These are phyloP conservation scores for Mycosphaerella arachidis DNA, from an alignment of 2,329 filamentous ascomycete genomes.

Conservation along the genomic window DNA sequence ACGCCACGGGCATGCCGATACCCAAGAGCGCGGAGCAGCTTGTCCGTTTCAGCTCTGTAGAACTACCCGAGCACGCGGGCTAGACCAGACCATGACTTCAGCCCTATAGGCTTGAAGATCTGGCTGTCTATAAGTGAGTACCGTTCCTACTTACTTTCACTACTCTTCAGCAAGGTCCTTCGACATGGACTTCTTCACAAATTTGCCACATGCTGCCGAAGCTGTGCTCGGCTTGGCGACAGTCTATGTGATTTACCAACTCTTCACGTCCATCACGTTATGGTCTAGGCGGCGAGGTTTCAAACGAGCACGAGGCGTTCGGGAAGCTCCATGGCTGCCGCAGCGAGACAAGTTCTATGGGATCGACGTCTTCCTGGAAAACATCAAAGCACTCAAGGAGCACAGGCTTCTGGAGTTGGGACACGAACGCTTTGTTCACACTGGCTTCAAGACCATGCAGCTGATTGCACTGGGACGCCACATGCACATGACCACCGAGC, in stretches of 20 bases:
- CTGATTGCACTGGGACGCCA: constrained; percentile 29
- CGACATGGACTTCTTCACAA: constrained; percentile 13
- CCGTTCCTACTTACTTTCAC: background rate
- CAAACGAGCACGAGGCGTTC: constrained; percentile 45
- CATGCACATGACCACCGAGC: constrained; percentile 42
- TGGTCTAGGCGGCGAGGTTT: constrained; percentile 36
- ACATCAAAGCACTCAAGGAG: constrained; percentile 36
- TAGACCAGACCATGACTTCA: background rate
- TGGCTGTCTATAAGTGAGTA: background rate
- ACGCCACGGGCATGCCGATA: background rate
- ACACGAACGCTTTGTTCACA: constrained; percentile 31
- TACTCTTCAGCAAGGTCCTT: background rate
- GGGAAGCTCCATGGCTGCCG: constrained; percentile 43
- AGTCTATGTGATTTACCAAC: constrained; percentile 33
- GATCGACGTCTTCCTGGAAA: constrained; percentile 44
- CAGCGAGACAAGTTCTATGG: constrained; percentile 54
- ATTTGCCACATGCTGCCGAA: constrained; percentile 13
- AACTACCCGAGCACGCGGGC: background rate
- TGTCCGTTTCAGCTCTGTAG: background rate
- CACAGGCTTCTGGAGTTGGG: constrained; percentile 36
- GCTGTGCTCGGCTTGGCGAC: constrained; percentile 30
- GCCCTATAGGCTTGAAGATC: background rate
- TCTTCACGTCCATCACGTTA: constrained; percentile 33
- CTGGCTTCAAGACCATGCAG: constrained; percentile 38
- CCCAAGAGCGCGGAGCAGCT: background rate